Conservation (phyloP, 108 stramenopile genomes). For the Nitzschia putrida region DNA sequence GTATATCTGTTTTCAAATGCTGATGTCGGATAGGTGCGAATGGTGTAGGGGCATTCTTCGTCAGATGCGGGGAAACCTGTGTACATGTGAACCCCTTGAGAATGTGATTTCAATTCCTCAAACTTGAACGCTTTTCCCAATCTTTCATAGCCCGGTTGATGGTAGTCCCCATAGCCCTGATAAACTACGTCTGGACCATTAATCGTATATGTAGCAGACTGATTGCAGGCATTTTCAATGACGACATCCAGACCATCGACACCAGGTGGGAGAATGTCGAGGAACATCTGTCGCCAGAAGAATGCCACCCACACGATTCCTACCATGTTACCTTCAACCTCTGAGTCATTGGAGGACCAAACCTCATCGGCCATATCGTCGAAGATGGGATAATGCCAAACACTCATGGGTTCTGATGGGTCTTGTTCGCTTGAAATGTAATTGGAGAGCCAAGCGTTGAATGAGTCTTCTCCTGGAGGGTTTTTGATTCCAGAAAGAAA, state of each 20-base stretch:
- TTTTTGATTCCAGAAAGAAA: constrained; percentile 18
- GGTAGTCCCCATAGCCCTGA: constrained; percentile 46
- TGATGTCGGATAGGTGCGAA: constrained; percentile 31
- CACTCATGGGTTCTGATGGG: constrained; percentile 31
- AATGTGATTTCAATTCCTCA: neutral
- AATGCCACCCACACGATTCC: constrained; percentile 39
- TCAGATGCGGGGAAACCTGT: constrained; percentile 18
- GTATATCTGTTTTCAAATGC: constrained; percentile 18
- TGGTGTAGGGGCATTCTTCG: neutral
- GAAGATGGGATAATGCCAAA: constrained; percentile 47
- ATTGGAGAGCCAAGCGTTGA: too few relatives aligned
- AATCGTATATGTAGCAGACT: constrained; percentile 41
- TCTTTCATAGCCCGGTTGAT: constrained; percentile 40
- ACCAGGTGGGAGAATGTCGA: constrained; percentile 38
- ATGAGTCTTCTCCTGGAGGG: constrained; percentile 16
- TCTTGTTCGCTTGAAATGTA: neutral
- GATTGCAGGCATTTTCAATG: constrained; percentile 33
- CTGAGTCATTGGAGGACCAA: too few relatives aligned
- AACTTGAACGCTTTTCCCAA: neutral
- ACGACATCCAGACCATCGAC: constrained; percentile 51
- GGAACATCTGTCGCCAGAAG: constrained; percentile 43
- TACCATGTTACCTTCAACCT: constrained; percentile 9
- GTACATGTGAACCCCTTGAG: neutral
- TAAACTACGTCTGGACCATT: constrained; percentile 32
- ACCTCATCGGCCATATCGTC: constrained; percentile 21